Evolutionary conservation across 768 basidiomycete species (phyloP).

Genomic region (Leccinum arenicola): DNA sequence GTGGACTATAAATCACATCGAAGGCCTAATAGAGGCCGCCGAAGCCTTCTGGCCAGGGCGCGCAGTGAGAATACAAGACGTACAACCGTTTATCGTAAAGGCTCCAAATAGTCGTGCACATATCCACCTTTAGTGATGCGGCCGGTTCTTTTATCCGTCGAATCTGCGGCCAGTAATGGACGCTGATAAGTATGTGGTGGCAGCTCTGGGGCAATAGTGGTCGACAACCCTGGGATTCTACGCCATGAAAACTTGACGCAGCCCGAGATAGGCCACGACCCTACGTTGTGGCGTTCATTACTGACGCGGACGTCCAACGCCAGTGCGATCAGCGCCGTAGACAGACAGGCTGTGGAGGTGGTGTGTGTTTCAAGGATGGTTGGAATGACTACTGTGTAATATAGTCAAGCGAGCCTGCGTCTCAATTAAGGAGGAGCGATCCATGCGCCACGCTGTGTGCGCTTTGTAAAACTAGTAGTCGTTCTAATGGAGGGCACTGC

Average conservation of each 20-base stretch:
- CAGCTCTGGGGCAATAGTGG: background rate
- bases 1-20: background rate
- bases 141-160: background rate
- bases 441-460: background rate
- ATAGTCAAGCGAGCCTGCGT: background rate
- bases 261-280: background rate
- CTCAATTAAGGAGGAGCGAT: background rate
- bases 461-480: background rate
- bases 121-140: background rate
- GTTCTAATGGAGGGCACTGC: background rate
- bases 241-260: background rate
- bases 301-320: background rate
- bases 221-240: background rate
- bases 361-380: background rate
- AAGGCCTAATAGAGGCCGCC: background rate
- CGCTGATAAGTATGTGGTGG: background rate
- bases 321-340: background rate
- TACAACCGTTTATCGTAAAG: background rate
- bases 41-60: background rate
- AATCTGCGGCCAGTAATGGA: too few relatives aligned
- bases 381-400: background rate
- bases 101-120: background rate
- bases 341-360: background rate
- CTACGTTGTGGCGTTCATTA: background rate
- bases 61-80: background rate